These are phyloP conservation scores for Suillus spraguei DNA, from an alignment of 768 basidiomycete genomes.

Conservation along the genomic window DNA sequence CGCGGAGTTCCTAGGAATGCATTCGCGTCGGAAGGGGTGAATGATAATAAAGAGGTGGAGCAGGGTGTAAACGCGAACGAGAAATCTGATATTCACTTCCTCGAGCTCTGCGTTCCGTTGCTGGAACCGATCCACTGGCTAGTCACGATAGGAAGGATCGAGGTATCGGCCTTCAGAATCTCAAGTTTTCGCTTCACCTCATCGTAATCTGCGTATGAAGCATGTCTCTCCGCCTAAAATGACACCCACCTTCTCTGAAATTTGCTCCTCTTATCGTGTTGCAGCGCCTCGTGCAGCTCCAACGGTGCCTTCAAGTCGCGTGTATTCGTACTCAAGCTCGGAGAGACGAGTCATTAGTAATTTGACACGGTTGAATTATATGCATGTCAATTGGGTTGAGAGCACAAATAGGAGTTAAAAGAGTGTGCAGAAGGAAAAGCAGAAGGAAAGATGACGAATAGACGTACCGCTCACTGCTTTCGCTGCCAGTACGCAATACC, in stretches of 20 bases:
- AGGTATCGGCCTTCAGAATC: slow-evolving; percentile 98
- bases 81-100: slow-evolving; percentile 57
- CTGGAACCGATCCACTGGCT: slow-evolving; percentile 95
- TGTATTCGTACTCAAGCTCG: slow-evolving; percentile 76
- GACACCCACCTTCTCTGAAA: not conserved
- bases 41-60: slow-evolving; percentile 8
- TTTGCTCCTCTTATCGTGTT: not conserved
- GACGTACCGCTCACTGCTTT: slow-evolving; percentile 69
- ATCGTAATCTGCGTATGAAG: slow-evolving; percentile 78
- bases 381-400: not conserved
- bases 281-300: slow-evolving; percentile 41
- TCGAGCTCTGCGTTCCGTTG: slow-evolving; percentile 97
- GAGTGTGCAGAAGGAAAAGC: too few relatives aligned
- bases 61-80: not conserved
- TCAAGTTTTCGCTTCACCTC: slow-evolving; percentile 97
- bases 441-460: not conserved
- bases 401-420: not conserved
- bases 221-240: not conserved
- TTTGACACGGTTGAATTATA: slow-evolving; percentile 52
- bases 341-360: slow-evolving; percentile 71
- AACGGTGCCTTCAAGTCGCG: slow-evolving; percentile 66
- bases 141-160: slow-evolving; percentile 98
- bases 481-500: slow-evolving; percentile 76
- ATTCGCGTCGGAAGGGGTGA: not conserved
- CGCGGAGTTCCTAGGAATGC: slow-evolving; percentile 76